Evolutionary conservation across 352 stramenopile genomes (phyloP).

Genomic region (Pythium oligandrum): DNA sequence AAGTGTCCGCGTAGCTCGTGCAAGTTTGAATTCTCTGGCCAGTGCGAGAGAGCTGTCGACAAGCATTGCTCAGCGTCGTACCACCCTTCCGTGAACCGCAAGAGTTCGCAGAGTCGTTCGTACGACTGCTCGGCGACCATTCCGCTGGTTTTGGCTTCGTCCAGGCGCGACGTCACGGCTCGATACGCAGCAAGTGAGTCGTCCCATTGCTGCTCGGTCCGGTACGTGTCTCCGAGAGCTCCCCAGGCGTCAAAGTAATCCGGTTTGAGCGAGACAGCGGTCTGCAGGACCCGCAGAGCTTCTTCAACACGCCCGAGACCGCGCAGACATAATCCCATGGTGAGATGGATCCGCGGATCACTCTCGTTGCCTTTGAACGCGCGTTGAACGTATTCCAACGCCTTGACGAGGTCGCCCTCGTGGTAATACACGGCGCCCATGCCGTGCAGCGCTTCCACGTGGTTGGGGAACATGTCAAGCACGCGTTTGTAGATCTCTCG

Average conservation of each 20-base stretch:
- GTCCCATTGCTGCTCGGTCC: slow-evolving; percentile 44
- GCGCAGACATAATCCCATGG: slow-evolving; percentile 46
- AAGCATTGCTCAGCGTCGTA: slow-evolving; percentile 50
- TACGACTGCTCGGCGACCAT: slow-evolving; percentile 20
- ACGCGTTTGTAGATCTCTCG: slow-evolving; percentile 43
- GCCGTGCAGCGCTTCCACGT: slow-evolving; percentile 41
- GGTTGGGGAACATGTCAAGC: slow-evolving; percentile 43
- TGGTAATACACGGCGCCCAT: slow-evolving; percentile 47
- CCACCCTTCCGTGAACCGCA: slow-evolving; percentile 41
- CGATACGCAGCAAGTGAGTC: slow-evolving; percentile 50
- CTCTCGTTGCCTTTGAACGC: slow-evolving; percentile 40
- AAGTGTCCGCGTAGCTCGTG: slow-evolving; percentile 58
- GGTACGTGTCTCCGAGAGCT: slow-evolving; percentile 45
- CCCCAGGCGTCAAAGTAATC: slow-evolving; percentile 36
- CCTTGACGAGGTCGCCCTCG: slow-evolving; percentile 24
- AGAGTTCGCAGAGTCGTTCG: slow-evolving; percentile 46
- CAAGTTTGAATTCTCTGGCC: slow-evolving; percentile 49
- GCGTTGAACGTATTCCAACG: slow-evolving; percentile 29
- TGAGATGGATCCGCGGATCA: slow-evolving; percentile 49
- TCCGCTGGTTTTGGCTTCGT: slow-evolving; percentile 1
- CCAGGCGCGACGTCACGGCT: slow-evolving; percentile 26
- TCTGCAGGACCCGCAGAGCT: slow-evolving; percentile 39
- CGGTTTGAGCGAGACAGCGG: slow-evolving; percentile 46
- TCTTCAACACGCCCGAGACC: slow-evolving; percentile 30
- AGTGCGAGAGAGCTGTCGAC: slow-evolving; percentile 36